Base-by-base conservation (phyloP, 2,329 filamentous ascomycete species). In the Talaromyces rugulosus region DNA sequence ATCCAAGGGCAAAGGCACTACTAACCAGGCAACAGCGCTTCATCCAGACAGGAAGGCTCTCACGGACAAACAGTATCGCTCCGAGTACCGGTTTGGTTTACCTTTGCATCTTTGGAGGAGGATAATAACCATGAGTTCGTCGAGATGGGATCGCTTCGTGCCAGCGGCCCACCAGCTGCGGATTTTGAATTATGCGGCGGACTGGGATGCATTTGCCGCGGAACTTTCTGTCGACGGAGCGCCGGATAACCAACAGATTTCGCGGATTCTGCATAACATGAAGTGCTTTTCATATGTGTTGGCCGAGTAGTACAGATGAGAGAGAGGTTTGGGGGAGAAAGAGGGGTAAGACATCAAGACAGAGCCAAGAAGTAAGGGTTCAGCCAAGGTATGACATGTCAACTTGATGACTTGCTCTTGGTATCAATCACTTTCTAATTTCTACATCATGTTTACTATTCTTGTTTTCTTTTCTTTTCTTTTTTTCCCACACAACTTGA, bases 211-310 rank as follows among this genome's bases (percentile, higher is more conserved):
- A 12, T 53, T 75, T 4, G 65, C 63, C 1, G 66, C 71, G 36
- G 71, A 74, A 62, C 56, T 74, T 60, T 67, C 65, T 0, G 70
- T 73, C 28, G 68, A 67, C 27, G 72, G 72, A 0, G 69, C 66
- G 2, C 67, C 69, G 7, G 60, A 70, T 36, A 64, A 72, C 56
- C 71, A 75, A 63, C 73, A 75, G 36, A 69, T 75, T 40, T 74
- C 72, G 72, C 74, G 73, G 50, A 70, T 74, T 40, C 64, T 76
- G 33, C 71, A 72, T 28, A 71, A 68, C 14, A 69, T 74, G 23
- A 64, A 66, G 9, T 75, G 73, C 57, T 71, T 76, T 56, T 69
- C 63, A 12, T 75, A 75, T 60, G 67, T 63, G 36, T 58, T 65
- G 33, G 4, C 30, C 31, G 27, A 31, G 12, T 28, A 53, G 14